Percentiles rank a stretch among this genome's conserved stretches.
These are phyloP conservation scores for Monilinia vaccinii-corymbosi DNA, from an alignment of 2,329 filamentous ascomycete species.

Conservation along the genomic window DNA sequence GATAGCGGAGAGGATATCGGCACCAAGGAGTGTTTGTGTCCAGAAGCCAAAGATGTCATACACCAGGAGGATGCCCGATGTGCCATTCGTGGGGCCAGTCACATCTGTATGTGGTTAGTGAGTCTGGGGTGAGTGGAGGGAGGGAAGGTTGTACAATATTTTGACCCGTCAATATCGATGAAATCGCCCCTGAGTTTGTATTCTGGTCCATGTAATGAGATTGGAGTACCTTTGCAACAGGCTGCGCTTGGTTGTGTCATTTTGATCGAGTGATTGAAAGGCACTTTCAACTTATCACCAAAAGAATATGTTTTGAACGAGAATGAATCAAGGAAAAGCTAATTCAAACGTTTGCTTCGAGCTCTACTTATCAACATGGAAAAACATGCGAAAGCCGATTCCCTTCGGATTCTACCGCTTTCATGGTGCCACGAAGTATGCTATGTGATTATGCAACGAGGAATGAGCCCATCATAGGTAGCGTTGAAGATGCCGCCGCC, in stretches of 20 bases:
- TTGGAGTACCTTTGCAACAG: not conserved
- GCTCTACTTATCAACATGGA: not conserved
- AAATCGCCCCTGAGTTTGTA: not conserved
- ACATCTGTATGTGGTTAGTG: slow-evolving; percentile 30
- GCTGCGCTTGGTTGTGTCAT: slow-evolving; percentile 5
- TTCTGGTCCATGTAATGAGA: not conserved
- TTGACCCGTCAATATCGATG: not conserved
- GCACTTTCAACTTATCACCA: not conserved
- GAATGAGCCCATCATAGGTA: not conserved
- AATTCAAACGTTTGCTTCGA: not conserved
- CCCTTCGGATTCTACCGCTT: not conserved
- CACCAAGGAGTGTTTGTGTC: slow-evolving; percentile 58
- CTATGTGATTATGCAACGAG: not conserved
- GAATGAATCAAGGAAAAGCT: not conserved
- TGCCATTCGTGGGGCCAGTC: slow-evolving; percentile 36
- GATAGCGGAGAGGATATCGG: slow-evolving; percentile 48
- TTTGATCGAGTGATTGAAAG: not conserved
- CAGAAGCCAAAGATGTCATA: slow-evolving; percentile 63
- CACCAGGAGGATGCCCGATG: slow-evolving; percentile 50
- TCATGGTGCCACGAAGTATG: not conserved
- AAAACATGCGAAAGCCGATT: not conserved
- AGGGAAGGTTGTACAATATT: not conserved
- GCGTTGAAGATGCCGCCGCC: not conserved
- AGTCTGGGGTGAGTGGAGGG: too few species aligned
- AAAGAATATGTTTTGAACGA: not conserved